These are phyloP conservation scores for Bipolaris sorokiniana DNA, from an alignment of 2,329 filamentous ascomycete species.

Conservation along the genomic window DNA sequence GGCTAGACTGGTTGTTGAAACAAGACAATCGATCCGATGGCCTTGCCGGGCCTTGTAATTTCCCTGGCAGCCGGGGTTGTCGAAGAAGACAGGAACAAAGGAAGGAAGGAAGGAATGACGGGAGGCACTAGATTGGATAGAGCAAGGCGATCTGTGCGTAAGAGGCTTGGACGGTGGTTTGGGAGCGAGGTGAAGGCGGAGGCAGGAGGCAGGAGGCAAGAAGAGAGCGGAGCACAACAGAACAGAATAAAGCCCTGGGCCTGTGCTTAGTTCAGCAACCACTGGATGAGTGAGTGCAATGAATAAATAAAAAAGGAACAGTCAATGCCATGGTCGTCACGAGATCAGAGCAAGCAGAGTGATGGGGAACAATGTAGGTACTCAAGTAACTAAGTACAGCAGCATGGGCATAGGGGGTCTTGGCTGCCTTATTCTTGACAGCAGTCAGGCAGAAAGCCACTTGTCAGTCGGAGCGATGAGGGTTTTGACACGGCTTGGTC, in stretches of 20 bases:
- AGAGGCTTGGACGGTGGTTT: neutral
- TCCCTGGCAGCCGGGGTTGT: neutral
- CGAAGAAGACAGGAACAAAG: neutral
- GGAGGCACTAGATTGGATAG: neutral
- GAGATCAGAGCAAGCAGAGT: too few species aligned
- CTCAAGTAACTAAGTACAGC: neutral
- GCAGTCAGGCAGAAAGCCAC: neutral
- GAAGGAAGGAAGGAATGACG: neutral
- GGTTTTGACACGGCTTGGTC: neutral
- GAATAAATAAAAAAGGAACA: neutral
- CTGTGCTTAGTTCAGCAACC: constrained; percentile 5
- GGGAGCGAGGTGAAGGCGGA: neutral
- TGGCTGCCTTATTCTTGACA: neutral
- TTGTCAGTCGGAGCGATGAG: neutral
- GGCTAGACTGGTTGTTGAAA: too few species aligned
- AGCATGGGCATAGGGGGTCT: neutral
- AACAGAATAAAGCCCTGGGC: neutral
- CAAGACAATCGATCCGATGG: constrained; percentile 4
- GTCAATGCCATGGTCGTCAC: too few species aligned
- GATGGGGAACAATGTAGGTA: too few species aligned
- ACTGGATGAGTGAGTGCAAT: neutral
- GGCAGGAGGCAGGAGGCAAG: neutral
- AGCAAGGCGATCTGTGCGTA: neutral
- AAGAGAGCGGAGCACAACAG: neutral
- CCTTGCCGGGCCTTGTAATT: neutral